Evolutionary conservation across 75 land plant species (phyloP), one percentile per base, ranked within the genome.

Genomic region (Azolla pinnata): DNA sequence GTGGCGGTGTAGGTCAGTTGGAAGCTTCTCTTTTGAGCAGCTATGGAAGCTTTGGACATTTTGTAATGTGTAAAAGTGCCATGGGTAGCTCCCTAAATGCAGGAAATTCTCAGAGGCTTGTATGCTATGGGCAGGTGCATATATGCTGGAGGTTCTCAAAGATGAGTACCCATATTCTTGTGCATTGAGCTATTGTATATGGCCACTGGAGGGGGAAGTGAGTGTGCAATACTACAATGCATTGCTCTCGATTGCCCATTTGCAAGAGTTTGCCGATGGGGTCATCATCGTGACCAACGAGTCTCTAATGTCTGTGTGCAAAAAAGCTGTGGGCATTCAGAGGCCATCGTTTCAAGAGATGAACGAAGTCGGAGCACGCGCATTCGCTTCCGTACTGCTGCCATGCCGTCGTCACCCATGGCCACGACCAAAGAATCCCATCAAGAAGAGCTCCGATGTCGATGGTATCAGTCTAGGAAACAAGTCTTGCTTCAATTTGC

Each of bases 341-440:
- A 51, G 78, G 44, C 73, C 68, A 8, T 75, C 78, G 32, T 75
- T 75, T 47, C 64, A 54, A 26, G 75, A 75, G 27, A 64, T 75
- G 75, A 70, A 75, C 26, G 62, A 58, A 30, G 64, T 75, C 4
- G 74, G 62, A 27, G 78, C 63, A 26, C 65, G 61, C 26, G 32
- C 78, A 28, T 29, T 75, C 18, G 68, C 64, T 17, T 61, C 75
- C 25, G 45, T 70, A 10, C 52, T 65, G 28, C 51, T 70, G 29
- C 78, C 78, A 5, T 53, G 69, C 12, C 47, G 21, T 54, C 12
- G 24, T 54, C 32, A 28, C 1, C 2, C 32, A 54, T 23, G 17
- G 49, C 49, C 49, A 46, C n/a, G 2, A 2, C 21, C 21, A 17
- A 14, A n/a, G n/a, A n/a, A n/a, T n/a, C n/a, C n/a, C n/a, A n/a